Evolutionary conservation across 1,284 basidiomycete genomes (phyloP).

Genomic region (Chiua sp.): DNA sequence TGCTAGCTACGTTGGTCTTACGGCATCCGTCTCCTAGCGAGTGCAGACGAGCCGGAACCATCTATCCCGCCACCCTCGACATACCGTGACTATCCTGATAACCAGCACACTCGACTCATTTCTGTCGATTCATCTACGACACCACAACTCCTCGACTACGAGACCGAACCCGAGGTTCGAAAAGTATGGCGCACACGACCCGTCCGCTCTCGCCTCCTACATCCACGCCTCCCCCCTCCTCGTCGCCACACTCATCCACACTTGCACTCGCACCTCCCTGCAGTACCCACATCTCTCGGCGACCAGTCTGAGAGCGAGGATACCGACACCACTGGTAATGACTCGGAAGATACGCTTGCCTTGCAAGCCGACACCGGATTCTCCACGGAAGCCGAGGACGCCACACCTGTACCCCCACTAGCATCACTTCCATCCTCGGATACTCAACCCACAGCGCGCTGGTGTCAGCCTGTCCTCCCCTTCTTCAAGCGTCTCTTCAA

Average conservation of each 20-base stretch:
- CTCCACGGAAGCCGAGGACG: conserved; percentile 21
- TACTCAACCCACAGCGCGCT: conserved; percentile 3
- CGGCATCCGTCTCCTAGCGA: conserved; percentile 79
- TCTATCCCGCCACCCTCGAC: conserved; percentile 6
- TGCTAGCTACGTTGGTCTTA: conserved; percentile 93
- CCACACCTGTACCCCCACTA: not conserved
- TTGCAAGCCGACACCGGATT: conserved; percentile 18
- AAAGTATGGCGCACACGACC: not conserved
- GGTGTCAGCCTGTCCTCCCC: not conserved
- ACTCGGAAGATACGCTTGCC: conserved; percentile 29
- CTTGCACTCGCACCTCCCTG: conserved; percentile 24
- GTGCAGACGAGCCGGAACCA: conserved; percentile 61
- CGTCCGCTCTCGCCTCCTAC: not conserved
- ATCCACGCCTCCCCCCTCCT: not conserved
- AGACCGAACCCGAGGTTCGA: not conserved
- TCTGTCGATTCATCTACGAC: not conserved
- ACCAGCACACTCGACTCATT: not conserved
- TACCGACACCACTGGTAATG: conserved; percentile 22
- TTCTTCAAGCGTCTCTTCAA: not conserved
- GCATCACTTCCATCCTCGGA: not conserved
- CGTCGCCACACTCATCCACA: not conserved
- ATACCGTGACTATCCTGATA: conserved; percentile 16
- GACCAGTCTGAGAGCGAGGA: conserved; percentile 34
- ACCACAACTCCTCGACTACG: conserved; percentile 15
- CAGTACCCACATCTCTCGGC: conserved; percentile 27